Percentiles rank a stretch among this genome's conserved stretches.
These are phyloP conservation scores for Trichocladium uniseriatum DNA, from an alignment of 495 filamentous ascomycete species.

Conservation along the genomic window DNA sequence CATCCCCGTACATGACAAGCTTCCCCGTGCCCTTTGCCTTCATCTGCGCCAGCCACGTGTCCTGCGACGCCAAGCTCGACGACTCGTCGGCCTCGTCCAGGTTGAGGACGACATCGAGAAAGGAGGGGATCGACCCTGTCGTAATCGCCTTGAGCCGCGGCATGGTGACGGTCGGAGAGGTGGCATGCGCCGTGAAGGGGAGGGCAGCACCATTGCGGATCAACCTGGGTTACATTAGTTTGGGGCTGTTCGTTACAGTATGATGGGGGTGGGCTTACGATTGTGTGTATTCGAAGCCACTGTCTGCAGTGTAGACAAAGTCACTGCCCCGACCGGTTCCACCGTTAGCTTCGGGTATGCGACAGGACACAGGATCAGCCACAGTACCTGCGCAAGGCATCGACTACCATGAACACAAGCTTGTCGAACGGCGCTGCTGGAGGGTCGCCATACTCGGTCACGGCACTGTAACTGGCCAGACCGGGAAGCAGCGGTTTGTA, in stretches of 20 bases:
- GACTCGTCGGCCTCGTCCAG: constrained; percentile 89
- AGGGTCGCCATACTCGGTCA: constrained; percentile 35
- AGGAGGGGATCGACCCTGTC: constrained; percentile 91
- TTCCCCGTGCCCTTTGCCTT: constrained; percentile 59
- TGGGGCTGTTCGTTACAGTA: too few relatives aligned
- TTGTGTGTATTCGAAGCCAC: constrained; percentile 85
- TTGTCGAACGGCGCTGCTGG: constrained; percentile 69
- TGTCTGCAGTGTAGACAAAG: constrained; percentile 77
- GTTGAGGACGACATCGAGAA: constrained; percentile 93
- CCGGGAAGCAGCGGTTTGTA: constrained; percentile 91
- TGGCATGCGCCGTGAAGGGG: constrained; percentile 94
- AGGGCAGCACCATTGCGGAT: constrained; percentile 74
- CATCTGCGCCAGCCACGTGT: constrained; percentile 93
- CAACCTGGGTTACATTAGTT: constrained; percentile 44
- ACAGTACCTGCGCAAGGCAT: constrained; percentile 77
- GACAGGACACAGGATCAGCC: neutral
- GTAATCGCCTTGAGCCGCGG: constrained; percentile 95
- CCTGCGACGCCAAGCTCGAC: constrained; percentile 75
- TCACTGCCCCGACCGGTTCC: constrained; percentile 53
- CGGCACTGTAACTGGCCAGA: constrained; percentile 53
- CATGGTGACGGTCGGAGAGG: constrained; percentile 96
- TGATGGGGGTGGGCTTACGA: constrained; percentile 62
- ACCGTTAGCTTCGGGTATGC: neutral
- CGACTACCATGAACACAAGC: constrained; percentile 94
- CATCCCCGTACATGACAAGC: constrained; percentile 92